Evolutionary conservation across 2,329 filamentous ascomycete species (phyloP).

Genomic region (Diaporthe sp.): DNA sequence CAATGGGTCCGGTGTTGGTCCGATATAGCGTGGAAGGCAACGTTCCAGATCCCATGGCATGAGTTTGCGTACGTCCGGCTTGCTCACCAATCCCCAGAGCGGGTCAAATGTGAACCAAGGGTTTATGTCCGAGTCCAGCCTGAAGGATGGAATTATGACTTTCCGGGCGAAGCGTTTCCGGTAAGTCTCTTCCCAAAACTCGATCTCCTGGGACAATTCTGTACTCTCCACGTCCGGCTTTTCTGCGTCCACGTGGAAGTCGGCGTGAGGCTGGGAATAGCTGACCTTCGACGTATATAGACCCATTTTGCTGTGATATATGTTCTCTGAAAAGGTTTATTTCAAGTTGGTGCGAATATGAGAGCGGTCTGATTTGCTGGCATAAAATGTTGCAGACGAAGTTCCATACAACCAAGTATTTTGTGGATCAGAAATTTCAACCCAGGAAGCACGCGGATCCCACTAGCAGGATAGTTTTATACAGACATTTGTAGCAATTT

Average conservation of each 20-base stretch:
- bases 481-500: background rate
- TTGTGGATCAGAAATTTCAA: background rate
- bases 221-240: background rate
- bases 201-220: background rate
- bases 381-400: slow-evolving; percentile 4
- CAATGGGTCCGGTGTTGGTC: slow-evolving; percentile 17
- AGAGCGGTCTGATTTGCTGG: background rate
- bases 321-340: background rate
- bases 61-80: background rate
- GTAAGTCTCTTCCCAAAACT: background rate
- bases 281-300: background rate
- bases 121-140: background rate
- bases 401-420: background rate
- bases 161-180: background rate
- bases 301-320: slow-evolving; percentile 20
- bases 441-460: background rate
- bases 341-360: background rate
- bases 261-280: background rate
- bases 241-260: background rate
- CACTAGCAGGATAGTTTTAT: background rate
- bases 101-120: background rate
- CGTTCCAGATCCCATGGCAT: background rate
- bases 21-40: background rate
- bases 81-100: background rate
- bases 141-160: background rate